Conservation (phyloP, 257 asterid species). For the Ocimum tenuiflorum region DNA sequence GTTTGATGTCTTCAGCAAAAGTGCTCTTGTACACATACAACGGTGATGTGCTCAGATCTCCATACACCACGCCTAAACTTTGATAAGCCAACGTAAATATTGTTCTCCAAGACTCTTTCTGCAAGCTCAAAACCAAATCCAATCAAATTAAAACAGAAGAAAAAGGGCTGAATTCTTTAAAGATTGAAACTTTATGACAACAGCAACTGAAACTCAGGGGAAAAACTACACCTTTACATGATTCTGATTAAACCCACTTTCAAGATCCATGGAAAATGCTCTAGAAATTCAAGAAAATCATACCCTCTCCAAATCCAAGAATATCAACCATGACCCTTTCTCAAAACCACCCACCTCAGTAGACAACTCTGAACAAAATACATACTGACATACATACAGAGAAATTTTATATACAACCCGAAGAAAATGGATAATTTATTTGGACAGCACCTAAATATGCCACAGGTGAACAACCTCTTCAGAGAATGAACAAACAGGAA, state of each 20-base stretch:
- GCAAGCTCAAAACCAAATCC: conserved; percentile 25
- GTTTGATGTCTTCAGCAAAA: conserved; percentile 77
- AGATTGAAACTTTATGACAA: conserved; percentile 5
- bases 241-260: conserved; percentile 47
- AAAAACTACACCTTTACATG: conserved; percentile 48
- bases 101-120: conserved; percentile 82
- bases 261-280: conserved; percentile 67
- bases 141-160: neutral
- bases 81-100: conserved; percentile 77
- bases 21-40: conserved; percentile 79
- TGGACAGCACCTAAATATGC: conserved; percentile 27
- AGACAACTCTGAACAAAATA: conserved; percentile 24
- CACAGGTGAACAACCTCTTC: conserved; percentile 25
- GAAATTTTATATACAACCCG: neutral
- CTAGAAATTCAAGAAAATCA: conserved; percentile 36
- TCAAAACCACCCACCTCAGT: conserved; percentile 33
- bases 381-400: conserved; percentile 19
- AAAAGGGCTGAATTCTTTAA: neutral
- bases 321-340: conserved; percentile 26
- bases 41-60: conserved; percentile 89
- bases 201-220: neutral
- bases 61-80: conserved; percentile 89
- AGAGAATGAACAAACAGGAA: conserved; percentile 12
- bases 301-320: conserved; percentile 34
- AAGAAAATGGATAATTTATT: conserved; percentile 22